phyloP scores from a whole-genome alignment of 1,284 basidiomycete genomes.

The Ustilago xerochloae region DNA sequence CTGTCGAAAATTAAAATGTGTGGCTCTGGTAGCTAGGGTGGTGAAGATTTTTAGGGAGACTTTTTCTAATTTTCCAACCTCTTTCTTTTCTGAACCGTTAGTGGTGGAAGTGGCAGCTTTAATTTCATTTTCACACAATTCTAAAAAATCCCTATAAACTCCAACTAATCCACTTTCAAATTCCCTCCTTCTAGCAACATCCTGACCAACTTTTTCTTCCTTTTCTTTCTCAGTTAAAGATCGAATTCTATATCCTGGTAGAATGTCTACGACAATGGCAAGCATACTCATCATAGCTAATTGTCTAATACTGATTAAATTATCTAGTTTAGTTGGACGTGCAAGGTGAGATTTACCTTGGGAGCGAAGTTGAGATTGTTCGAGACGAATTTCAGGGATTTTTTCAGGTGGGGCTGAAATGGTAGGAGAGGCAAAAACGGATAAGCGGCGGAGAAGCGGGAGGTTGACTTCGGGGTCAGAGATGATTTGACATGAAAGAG shows the following conservation, averaged over 20 bases:
- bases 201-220: constrained; percentile 91
- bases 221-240: constrained; percentile 88
- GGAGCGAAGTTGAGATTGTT: constrained; percentile 56
- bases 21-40: constrained; percentile 81
- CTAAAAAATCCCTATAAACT: constrained; percentile 89
- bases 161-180: constrained; percentile 95
- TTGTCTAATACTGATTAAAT: constrained; percentile 85
- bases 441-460: constrained; percentile 53
- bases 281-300: constrained; percentile 89
- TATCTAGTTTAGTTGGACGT: constrained; percentile 66
- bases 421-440: constrained; percentile 48
- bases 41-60: constrained; percentile 84
- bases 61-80: constrained; percentile 63
- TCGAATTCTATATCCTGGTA: constrained; percentile 84
- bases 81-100: background rate
- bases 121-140: constrained; percentile 86
- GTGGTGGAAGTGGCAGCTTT: constrained; percentile 69
- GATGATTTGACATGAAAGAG: constrained; percentile 60
- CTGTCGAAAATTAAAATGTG: constrained; percentile 96
- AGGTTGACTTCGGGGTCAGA: constrained; percentile 64
- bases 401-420: constrained; percentile 48
- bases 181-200: constrained; percentile 88
- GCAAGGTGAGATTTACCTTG: constrained; percentile 68
- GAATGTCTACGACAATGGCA: constrained; percentile 93
- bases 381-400: constrained; percentile 27